Percentiles rank a stretch among this genome's conserved stretches.
Conservation (phyloP, 2,329 filamentous ascomycete species). For the Fusarium nematophilum region DNA sequence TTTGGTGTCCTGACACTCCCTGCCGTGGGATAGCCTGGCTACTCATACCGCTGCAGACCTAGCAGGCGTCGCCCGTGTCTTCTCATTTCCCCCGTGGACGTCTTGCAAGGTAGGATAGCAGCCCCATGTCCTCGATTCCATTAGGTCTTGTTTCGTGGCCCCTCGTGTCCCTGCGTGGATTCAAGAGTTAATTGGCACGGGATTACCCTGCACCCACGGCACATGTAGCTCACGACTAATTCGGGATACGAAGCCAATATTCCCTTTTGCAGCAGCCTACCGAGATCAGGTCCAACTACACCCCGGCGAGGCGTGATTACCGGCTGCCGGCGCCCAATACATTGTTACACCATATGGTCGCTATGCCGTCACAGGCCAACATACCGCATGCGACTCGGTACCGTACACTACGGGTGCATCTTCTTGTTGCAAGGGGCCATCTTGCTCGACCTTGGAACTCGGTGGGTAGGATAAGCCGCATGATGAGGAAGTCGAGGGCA, state of each 20-base stretch:
- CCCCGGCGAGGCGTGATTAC: conserved; percentile 13
- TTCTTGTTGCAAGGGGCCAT: not conserved
- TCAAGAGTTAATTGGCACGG: not conserved
- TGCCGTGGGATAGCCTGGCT: no score
- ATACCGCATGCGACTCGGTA: not conserved
- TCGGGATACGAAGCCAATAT: conserved; percentile 36
- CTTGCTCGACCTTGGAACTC: not conserved
- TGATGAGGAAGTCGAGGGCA: no score
- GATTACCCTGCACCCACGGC: not conserved
- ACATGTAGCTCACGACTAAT: conserved; percentile 20
- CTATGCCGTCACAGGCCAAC: conserved; percentile 5
- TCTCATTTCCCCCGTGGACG: no score
- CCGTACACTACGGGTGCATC: conserved; percentile 19
- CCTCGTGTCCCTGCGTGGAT: not conserved
- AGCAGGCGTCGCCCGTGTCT: no score
- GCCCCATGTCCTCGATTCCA: not conserved
- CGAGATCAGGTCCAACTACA: conserved; percentile 18
- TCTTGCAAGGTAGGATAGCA: no score
- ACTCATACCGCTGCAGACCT: no score
- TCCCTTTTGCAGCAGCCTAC: conserved; percentile 27
- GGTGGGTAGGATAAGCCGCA: not conserved
- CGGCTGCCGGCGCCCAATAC: conserved; percentile 24
- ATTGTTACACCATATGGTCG: conserved; percentile 30
- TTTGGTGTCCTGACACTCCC: no score
- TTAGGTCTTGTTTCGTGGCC: not conserved